Base-by-base conservation (phyloP, 2,329 filamentous ascomycete species). In the Curvularia verruculosa region DNA sequence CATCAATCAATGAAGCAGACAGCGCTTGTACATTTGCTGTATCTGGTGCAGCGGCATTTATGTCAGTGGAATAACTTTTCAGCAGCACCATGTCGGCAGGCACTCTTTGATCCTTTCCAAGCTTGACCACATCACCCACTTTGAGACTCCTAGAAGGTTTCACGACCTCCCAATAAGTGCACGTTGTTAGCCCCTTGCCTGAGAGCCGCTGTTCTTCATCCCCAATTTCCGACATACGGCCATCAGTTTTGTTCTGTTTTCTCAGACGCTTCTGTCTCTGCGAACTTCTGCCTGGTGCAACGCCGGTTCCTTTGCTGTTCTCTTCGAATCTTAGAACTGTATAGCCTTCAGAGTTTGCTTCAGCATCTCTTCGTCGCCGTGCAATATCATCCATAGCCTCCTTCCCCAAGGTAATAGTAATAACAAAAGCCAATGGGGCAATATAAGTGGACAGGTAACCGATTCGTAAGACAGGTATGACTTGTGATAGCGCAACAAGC, bases 381-480 rank as follows among this genome's bases (percentile, higher is more conserved):
- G 88, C 89, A 68, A 99, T 91, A 75, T 99, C 96, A 74, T 99
- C 95, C 69, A 90, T 88, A 0, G 95, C 96, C 77, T 99, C 96
- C 75, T 99, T 99, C 18, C 92, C 93, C 70, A 99, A 84, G 0
- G 95, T 97, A 63, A 99, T 95, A 40, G 87, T 82, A 40, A 99
- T 84, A 59, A 99, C 96, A 77, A 97, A 97, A 0, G 89, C 92
- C 61, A 99, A 79, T 1, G 95, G 95, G 19, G 91, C 93, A 74
- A 98, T 87, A 70, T 99, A 99, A 1, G 95, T 98, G 28, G 91
- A 91, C 59, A 99, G 84, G 75, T 97, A 98, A 54, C 95, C 95
- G 64, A 99, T 97, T 52, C 92, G 87, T 52, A 99, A 80, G 21
- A 90, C 85, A 3, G 92, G 93, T 70, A 99, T 93, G 41, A 92